Percentiles rank a stretch among this genome's conserved stretches.
Conservation (phyloP, 2,329 filamentous ascomycete genomes). For the Trichoderma pleuroti region DNA sequence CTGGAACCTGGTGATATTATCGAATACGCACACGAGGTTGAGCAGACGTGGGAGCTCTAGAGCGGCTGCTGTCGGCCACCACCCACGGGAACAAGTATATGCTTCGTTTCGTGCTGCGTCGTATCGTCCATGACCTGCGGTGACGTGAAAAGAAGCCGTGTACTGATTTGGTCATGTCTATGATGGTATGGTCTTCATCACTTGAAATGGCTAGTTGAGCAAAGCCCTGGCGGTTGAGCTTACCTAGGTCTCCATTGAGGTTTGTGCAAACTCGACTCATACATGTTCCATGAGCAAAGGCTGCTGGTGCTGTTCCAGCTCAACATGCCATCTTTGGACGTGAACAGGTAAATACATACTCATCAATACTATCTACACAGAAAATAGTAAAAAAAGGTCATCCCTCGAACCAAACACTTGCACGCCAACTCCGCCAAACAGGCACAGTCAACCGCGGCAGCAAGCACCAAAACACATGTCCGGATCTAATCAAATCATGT, state of each 20-base stretch:
- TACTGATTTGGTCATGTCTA: neutral
- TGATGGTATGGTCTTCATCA: neutral
- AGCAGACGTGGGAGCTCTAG: neutral
- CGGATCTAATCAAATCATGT: neutral
- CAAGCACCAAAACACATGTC: conserved; percentile 11
- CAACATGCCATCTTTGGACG: neutral
- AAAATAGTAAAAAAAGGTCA: neutral
- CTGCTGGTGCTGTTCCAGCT: neutral
- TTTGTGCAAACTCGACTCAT: neutral
- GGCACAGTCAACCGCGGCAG: neutral
- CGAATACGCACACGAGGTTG: conserved; percentile 16
- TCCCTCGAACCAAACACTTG: neutral
- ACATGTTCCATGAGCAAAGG: neutral
- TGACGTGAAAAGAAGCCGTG: neutral
- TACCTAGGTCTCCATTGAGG: neutral
- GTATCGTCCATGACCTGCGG: neutral
- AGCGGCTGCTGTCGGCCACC: neutral
- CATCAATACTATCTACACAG: neutral
- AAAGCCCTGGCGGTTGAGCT: neutral
- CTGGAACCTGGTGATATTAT: conserved; percentile 26
- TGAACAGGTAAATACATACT: neutral
- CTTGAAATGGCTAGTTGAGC: neutral
- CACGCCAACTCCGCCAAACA: neutral
- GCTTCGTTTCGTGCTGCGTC: neutral
- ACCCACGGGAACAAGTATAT: neutral